Percentiles rank a stretch among this genome's conserved stretches.
Conservation (phyloP, 1,284 basidiomycete genomes). For the Cystobasidium sp. region DNA sequence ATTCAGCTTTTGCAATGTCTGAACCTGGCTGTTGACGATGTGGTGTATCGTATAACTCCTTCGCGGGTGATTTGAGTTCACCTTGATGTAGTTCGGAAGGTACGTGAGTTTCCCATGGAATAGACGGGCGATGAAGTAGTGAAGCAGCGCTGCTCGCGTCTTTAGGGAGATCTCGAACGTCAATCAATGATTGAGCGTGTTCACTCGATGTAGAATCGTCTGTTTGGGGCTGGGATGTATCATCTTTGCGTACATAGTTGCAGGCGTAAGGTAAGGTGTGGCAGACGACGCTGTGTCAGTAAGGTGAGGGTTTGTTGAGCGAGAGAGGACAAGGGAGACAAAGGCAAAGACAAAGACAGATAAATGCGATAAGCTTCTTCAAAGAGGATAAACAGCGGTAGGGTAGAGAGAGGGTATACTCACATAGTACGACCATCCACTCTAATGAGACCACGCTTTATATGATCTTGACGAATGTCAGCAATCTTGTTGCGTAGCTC, state of each 20-base stretch:
- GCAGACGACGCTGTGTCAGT: slow-evolving; percentile 36
- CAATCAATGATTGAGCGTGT: neutral
- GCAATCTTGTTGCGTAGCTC: slow-evolving; percentile 42
- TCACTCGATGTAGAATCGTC: neutral
- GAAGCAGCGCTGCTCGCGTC: neutral
- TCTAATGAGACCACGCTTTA: slow-evolving; percentile 8
- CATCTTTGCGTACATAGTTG: slow-evolving; percentile 31
- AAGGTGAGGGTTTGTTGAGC: neutral
- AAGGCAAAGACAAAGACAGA: neutral
- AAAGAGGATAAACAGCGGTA: neutral
- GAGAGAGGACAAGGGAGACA: neutral
- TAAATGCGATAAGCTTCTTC: neutral
- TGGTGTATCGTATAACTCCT: slow-evolving; percentile 6
- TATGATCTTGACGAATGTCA: slow-evolving; percentile 23
- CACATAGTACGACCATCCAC: slow-evolving; percentile 31
- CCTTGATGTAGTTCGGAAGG: neutral
- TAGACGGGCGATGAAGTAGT: slow-evolving; percentile 1
- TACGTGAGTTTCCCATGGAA: neutral
- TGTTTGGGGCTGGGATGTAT: slow-evolving; percentile 1
- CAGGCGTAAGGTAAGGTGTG: slow-evolving; percentile 47
- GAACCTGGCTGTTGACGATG: neutral
- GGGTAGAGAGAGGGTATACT: neutral
- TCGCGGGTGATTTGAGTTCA: neutral
- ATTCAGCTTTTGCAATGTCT: slow-evolving; percentile 4
- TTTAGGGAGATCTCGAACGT: neutral